Evolutionary conservation across 2,329 filamentous ascomycete species (phyloP).

Genomic region (Metarhizium robertsii): DNA sequence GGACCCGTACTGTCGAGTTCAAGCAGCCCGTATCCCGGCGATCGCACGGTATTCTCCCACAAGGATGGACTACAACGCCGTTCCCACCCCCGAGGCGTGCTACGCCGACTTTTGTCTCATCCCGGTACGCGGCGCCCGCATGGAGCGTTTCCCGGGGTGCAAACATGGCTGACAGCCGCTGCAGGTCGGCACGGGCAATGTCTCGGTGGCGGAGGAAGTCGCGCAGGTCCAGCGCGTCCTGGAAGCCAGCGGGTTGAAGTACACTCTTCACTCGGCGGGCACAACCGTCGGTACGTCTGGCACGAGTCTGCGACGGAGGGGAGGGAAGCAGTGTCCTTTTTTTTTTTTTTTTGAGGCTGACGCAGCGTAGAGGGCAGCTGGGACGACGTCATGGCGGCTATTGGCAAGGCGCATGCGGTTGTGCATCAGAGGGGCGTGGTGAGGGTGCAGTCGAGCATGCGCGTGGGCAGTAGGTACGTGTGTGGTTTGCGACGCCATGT

Average conservation of each 20-base stretch:
- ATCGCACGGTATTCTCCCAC: neutral
- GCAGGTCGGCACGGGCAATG: slow-evolving; percentile 68
- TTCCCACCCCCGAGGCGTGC: slow-evolving; percentile 63
- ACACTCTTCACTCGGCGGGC: slow-evolving; percentile 87
- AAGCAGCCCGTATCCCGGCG: no score
- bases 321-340: no score
- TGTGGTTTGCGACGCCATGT: no score
- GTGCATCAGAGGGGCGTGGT: slow-evolving; percentile 70
- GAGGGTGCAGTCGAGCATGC: slow-evolving; percentile 81
- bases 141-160: no score
- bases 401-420: slow-evolving; percentile 76
- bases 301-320: no score
- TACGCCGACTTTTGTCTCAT: slow-evolving; percentile 89
- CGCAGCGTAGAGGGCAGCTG: slow-evolving; percentile 66
- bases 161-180: neutral
- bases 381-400: slow-evolving; percentile 76
- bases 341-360: neutral
- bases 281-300: slow-evolving; percentile 71
- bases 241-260: slow-evolving; percentile 68
- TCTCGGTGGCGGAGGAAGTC: slow-evolving; percentile 73
- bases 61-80: slow-evolving; percentile 34
- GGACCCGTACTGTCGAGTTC: no score
- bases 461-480: slow-evolving; percentile 63
- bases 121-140: neutral
- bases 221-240: slow-evolving; percentile 82